Percentiles rank a stretch among this genome's conserved stretches.
Evolutionary conservation across 148 eudicot species (phyloP).

Genomic region (Vaccinium corymbosum): DNA sequence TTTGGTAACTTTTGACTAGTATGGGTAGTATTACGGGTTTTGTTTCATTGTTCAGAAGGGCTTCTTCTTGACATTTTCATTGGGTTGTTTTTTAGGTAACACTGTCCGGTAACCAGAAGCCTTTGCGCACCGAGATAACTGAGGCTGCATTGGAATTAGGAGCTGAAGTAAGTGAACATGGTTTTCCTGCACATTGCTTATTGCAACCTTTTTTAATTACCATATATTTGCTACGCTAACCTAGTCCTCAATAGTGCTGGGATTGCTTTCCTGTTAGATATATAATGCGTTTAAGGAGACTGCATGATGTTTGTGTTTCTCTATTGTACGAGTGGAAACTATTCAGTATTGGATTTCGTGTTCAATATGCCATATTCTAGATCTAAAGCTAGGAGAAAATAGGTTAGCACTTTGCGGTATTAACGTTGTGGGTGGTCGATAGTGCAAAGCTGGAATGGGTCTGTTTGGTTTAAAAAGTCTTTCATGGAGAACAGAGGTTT

Average conservation of each 20-base stretch:
- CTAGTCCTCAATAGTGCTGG: neutral
- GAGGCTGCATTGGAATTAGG: slow-evolving; percentile 97
- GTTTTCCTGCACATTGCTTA: neutral
- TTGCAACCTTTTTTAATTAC: neutral
- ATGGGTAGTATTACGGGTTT: neutral
- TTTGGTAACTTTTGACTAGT: no score
- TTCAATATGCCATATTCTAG: neutral
- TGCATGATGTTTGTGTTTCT: neutral
- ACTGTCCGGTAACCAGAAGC: slow-evolving; percentile 96
- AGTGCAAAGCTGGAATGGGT: neutral
- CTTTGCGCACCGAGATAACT: slow-evolving; percentile 87
- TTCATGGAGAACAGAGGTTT: neutral
- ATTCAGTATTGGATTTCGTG: neutral
- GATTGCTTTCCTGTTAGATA: neutral
- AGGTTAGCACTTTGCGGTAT: neutral
- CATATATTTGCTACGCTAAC: neutral
- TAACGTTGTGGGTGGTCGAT: neutral
- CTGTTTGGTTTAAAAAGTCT: neutral
- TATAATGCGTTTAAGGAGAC: neutral
- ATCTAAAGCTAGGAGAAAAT: neutral
- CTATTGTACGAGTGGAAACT: neutral
- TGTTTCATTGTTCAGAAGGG: slow-evolving; percentile 2
- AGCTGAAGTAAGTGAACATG: slow-evolving; percentile 54
- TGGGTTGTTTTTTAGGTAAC: slow-evolving; percentile 57
- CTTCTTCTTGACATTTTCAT: slow-evolving; percentile 1